Base-by-base conservation (phyloP, 768 basidiomycete genomes). In the Amanita subjunquillea region DNA sequence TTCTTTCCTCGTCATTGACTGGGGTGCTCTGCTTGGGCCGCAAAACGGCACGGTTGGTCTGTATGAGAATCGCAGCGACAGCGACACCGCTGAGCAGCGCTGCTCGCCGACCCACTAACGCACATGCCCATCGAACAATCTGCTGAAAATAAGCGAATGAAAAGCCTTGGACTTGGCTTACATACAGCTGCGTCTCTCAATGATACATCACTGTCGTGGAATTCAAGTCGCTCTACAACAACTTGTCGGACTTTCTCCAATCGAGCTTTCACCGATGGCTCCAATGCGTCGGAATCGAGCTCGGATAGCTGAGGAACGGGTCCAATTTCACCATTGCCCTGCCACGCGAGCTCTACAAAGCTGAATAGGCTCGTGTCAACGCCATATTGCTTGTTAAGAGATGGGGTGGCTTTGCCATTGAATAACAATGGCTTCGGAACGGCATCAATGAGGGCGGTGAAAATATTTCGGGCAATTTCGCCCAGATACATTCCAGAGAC, bases 401-500 rank as follows among this genome's bases (percentile, higher is more conserved):
- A 63, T 0, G 69, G 54, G 3, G 90, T 86, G 5, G 85, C 83
- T 58, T 80, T 81, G 6, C 96, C 96, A 48, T 72, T 69, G 68
- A 99, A 96, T 23, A 98, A 74, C 29, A 91, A 62, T 6, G 87
- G 66, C 51, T 73, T 73, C 0, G 88, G 87, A 13, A 79, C 69
- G 4, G 85, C 83, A 58, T 91, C 90, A 57, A 95, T 72, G 57
- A 97, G 72, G 46, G 90, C 78, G 29, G 92, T 74, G 49, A 97
- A 74, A 59, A 95, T 71, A 62, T 89, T 88, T 37, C 96, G 85
- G 23, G 85, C 78, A 56, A 98, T 80, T 69, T 99, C 96, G 53
- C 96, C 96, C 38, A 98, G 80, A 67, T 99, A 99, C 95, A 99
- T 97, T 53, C 96, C 96, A 1, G 92, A 96, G 59, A 99, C 87